A percentile compares a stretch with the other conserved stretches of the same genome.
phyloP scores from a whole-genome alignment of 495 filamentous ascomycete genomes.

The Penicillium canescens region DNA sequence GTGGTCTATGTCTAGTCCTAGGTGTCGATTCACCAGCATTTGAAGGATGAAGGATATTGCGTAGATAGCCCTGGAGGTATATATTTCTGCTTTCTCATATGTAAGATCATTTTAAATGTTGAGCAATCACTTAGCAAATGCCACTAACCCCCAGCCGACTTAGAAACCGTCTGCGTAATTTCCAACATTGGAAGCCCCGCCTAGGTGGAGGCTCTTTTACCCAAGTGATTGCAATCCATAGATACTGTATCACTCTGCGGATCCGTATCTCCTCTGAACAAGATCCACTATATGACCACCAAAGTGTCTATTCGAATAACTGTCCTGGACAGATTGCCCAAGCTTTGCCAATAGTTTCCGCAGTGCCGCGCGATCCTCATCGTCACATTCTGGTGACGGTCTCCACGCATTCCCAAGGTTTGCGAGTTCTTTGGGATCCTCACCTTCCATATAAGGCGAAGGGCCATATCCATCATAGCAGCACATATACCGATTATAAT shows the following conservation, averaged over 20 bases:
- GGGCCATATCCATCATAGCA: conserved; percentile 4
- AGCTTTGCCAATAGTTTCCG: conserved; percentile 7
- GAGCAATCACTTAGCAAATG: too few relatives aligned
- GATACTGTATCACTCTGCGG: conserved; percentile 1
- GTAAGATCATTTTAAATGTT: too few relatives aligned
- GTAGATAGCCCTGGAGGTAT: too few relatives aligned
- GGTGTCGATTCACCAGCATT: too few relatives aligned
- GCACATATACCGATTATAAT: conserved; percentile 2
- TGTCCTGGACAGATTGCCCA: conserved; percentile 4
- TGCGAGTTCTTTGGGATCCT: background rate
- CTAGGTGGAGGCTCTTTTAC: background rate
- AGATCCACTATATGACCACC: conserved; percentile 7
- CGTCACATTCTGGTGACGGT: conserved; percentile 6
- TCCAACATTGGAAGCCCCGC: too few relatives aligned
- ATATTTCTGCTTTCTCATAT: too few relatives aligned
- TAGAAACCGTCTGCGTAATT: too few relatives aligned
- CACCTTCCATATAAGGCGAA: conserved; percentile 2
- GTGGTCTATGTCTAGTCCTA: too few relatives aligned
- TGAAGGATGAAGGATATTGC: too few relatives aligned
- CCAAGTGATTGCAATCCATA: background rate
- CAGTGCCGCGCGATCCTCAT: conserved; percentile 8
- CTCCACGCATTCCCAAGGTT: background rate
- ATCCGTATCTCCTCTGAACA: conserved; percentile 6
- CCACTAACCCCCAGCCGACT: too few relatives aligned
- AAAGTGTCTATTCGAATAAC: conserved; percentile 1